Evolutionary conservation across 2,329 filamentous ascomycete species (phyloP).

Genomic region (Ophidiomyces ophidiicola): DNA sequence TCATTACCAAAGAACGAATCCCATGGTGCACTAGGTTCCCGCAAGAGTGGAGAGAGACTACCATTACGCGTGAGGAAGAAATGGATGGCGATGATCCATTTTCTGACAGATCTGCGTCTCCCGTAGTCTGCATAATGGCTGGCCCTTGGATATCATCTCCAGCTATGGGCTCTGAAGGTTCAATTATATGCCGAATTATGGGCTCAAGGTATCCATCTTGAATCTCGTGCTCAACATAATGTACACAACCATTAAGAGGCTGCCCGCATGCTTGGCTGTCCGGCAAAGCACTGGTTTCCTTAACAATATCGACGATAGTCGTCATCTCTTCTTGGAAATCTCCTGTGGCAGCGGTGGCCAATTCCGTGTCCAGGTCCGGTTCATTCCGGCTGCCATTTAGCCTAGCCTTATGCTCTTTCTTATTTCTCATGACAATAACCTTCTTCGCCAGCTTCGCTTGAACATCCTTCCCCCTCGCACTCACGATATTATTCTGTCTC

Average conservation of each 20-base stretch:
- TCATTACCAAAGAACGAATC: constrained; percentile 71
- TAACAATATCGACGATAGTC: constrained; percentile 8
- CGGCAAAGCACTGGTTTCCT: not conserved
- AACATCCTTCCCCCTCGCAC: constrained; percentile 75
- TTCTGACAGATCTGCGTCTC: not conserved
- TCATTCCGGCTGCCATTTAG: constrained; percentile 1
- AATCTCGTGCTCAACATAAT: constrained; percentile 36
- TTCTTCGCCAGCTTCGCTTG: constrained; percentile 63
- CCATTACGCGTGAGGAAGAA: constrained; percentile 51
- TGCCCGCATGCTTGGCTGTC: constrained; percentile 1
- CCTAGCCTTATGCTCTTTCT: constrained; percentile 44
- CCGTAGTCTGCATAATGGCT: no score
- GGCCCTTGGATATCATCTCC: constrained; percentile 19
- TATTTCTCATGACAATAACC: constrained; percentile 63
- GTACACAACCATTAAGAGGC: constrained; percentile 24
- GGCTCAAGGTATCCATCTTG: constrained; percentile 33
- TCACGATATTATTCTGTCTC: constrained; percentile 70
- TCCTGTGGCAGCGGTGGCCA: constrained; percentile 10
- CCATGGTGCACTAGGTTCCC: constrained; percentile 95
- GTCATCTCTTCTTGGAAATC: constrained; percentile 3
- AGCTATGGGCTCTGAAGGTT: constrained; percentile 21
- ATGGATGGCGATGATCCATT: not conserved
- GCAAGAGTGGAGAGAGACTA: constrained; percentile 91
- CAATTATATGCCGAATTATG: constrained; percentile 27
- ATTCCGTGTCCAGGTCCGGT: constrained; percentile 2